Percentiles rank a stretch among this genome's conserved stretches.
phyloP scores from a whole-genome alignment of 2,329 filamentous ascomycete genomes.

The Bipolaris bicolor region DNA sequence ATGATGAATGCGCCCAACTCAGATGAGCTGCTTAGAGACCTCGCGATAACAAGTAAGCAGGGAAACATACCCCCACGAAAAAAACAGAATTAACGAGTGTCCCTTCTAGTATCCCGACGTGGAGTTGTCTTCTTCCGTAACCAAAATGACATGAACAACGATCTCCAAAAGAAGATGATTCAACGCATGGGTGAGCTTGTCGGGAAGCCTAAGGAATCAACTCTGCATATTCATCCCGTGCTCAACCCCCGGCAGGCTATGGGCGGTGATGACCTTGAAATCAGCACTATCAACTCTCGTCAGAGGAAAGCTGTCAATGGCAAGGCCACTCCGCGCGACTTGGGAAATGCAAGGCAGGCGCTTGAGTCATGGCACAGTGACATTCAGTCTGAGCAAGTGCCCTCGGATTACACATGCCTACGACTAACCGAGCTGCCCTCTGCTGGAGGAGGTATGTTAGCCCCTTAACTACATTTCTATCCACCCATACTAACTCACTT shows the following conservation, averaged over 20 bases:
- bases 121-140: conserved; percentile 11
- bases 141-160: conserved; percentile 10
- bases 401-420: conserved; percentile 13
- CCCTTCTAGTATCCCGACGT: not conserved
- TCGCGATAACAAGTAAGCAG: conserved; percentile 7
- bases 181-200: conserved; percentile 9
- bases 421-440: conserved; percentile 1
- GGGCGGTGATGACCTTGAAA: conserved; percentile 9
- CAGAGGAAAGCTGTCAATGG: conserved; percentile 8
- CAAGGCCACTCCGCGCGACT: conserved; percentile 7
- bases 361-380: conserved; percentile 11
- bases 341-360: conserved; percentile 6
- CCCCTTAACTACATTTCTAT: not conserved
- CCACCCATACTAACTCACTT: not conserved
- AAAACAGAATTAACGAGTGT: not conserved
- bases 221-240: conserved; percentile 9
- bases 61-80: not conserved
- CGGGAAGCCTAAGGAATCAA: conserved; percentile 9
- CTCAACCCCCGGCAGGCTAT: conserved; percentile 6
- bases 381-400: conserved; percentile 11
- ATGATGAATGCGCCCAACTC: conserved; percentile 10
- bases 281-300: conserved; percentile 13
- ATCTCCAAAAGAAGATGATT: conserved; percentile 9
- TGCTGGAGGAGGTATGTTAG: conserved; percentile 3
- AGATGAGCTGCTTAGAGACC: conserved; percentile 10